Evolutionary conservation across 1,284 basidiomycete species (phyloP), one percentile per base, ranked within the genome.

Genomic region (Irpex sp.): DNA sequence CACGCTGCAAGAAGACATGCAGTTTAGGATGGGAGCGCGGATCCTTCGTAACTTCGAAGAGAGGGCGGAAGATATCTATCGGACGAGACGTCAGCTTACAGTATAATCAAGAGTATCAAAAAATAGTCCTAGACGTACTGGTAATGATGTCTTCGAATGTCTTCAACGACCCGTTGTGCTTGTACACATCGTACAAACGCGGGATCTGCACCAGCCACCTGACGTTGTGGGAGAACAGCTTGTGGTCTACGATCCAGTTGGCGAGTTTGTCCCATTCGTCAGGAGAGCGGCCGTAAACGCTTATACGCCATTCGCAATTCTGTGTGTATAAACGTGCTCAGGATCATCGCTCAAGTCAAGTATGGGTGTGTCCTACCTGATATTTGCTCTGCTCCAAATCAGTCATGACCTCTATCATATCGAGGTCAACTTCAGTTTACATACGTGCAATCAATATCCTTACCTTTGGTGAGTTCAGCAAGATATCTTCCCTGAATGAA

Each of bases 371-470:
- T 60, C 73, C 37, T 68, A 90, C 90, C 82, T 99, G 96, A 70
- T 99, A 99, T 77, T 99, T 99, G 81, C 92, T 96, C 75, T 96
- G 93, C 74, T 98, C 95, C 42, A 98, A 75, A 83, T 99, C 97
- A 35, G 82, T 89, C 85, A 98, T 98, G 54, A 99, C 82, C 81
- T 99, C 97, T 95, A 71, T 4, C 14, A 54, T 47, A 2, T 21
- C 3, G 5, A 57, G 36, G 19, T 12, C 14, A 39, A n/a, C n/a
- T 6, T 14, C 7, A 19, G 36, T 7, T 6, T 33, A 33, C 28
- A 33, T 6, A 33, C 3, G 28, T 33, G 37, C 12, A 37, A 12
- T n/a, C n/a, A n/a, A n/a, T n/a, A n/a, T n/a, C n/a, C 58, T 62
- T 58, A 93, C 94, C 93, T 78, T 87, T 86, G 0, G 96, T 98